Evolutionary conservation across 1,284 basidiomycete species (phyloP).

Genomic region (Exsudoporus floridanus): DNA sequence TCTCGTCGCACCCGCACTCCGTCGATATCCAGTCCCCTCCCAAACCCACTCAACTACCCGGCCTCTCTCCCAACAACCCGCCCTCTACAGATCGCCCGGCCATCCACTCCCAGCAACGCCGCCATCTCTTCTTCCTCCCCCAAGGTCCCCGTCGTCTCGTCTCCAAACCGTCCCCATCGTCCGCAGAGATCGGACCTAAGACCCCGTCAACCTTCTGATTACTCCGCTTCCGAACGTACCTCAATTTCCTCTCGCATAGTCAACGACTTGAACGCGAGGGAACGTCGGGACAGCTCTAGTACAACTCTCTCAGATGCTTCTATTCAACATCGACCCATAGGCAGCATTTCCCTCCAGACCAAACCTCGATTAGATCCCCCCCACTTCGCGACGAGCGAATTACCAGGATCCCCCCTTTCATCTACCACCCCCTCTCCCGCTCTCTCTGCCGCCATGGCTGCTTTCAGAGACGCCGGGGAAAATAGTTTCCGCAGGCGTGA

Average conservation of each 20-base stretch:
- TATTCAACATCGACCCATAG: conserved; percentile 28
- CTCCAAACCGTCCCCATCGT: conserved; percentile 50
- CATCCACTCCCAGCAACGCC: conserved; percentile 45
- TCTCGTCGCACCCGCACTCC: conserved; percentile 28
- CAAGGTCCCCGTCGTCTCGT: conserved; percentile 37
- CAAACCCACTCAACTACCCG: conserved; percentile 29
- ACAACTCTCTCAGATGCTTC: conserved; percentile 45
- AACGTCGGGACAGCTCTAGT: conserved; percentile 37
- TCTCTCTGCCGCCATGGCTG: conserved; percentile 56
- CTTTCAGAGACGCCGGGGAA: conserved; percentile 62
- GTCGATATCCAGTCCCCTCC: conserved; percentile 28
- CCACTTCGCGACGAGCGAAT: conserved; percentile 38
- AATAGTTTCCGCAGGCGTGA: conserved; percentile 48
- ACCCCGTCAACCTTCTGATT: conserved; percentile 43
- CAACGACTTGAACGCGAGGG: conserved; percentile 34
- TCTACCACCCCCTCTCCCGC: conserved; percentile 45
- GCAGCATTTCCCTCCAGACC: conserved; percentile 32
- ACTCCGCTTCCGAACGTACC: conserved; percentile 43
- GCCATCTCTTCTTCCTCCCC: conserved; percentile 35
- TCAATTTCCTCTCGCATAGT: conserved; percentile 36
- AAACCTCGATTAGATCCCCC: conserved; percentile 35
- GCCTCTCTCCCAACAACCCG: conserved; percentile 25
- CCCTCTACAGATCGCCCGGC: conserved; percentile 37
- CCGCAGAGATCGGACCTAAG: conserved; percentile 59
- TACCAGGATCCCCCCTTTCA: conserved; percentile 25